Evolutionary conservation across 352 stramenopile species (phyloP), one percentile per base, ranked within the genome.

Genomic region (Globisporangium acanthophoron): DNA sequence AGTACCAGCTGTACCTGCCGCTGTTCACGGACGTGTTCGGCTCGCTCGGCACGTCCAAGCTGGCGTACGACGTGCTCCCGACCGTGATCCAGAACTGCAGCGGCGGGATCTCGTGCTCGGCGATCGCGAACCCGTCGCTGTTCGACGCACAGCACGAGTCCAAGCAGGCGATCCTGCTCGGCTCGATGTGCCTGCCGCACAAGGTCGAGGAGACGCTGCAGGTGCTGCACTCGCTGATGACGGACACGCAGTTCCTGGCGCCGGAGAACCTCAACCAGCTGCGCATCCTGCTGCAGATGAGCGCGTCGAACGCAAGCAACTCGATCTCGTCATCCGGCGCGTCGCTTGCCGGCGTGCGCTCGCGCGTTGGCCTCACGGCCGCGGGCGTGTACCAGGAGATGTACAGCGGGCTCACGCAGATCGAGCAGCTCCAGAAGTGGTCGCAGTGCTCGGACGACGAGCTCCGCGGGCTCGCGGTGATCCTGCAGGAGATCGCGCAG

Each of bases 61-160:
- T 87, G 5, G 59, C 68, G 1, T 87, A 92, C 64, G 74, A 94
- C 43, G 74, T 73, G 53, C 59, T 94, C 3, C 63, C 75, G n/a
- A 94, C 84, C 5, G 70, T 79, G 9, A 75, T 92, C 52, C 78
- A 88, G 58, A 91, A 90, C 65, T 80, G 76, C 71, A 88, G 84
- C 33, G 84, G 84, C 33, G 84, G 84, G 18, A 75, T 94, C 29
- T 88, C 81, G 41, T 85, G 70, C 59, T 82, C 67, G 24, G 70
- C 69, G 11, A 70, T 87, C 41, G 67, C 76, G 5, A 65, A 85
- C 15, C 75, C 81, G 43, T 87, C 77, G 41, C 72, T 91, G 9
- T 66, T 63, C 27, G 66, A 91, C 62, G 81, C 71, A 0, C 41
- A 56, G 18, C 61, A 60, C 6, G 64, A 54, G 15, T 87, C 75